Base-by-base conservation (phyloP, 2,329 filamentous ascomycete species). In the Coleophoma crateriformis region DNA sequence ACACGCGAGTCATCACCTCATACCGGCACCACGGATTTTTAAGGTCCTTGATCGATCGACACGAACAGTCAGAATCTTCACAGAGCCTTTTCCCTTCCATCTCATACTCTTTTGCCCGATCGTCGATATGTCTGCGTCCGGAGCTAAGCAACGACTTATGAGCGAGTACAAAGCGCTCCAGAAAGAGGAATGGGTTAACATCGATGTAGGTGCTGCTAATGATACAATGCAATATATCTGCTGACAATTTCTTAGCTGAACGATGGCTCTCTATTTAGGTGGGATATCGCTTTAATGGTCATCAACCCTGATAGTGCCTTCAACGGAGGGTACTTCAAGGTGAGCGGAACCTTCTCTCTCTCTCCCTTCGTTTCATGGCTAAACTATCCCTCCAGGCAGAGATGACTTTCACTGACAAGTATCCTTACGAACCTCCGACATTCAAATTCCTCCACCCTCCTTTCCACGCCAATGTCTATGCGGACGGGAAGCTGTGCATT, bases 151-250 rank as follows among this genome's bases (percentile, higher is more conserved):
- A 62, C 86, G 95, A 46, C 78, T 97, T 49, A 90, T 95, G 87
- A 87, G 87, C 59, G 92, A 97, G 75, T 84, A 89, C 72, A 86
- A 87, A 68, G 77, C 81, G 41, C 78, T 97, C 38, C 77, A 82
- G 48, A 90, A 94, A 68, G 91, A 96, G 76, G 90, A 89, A 67
- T 99, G 92, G 92, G 87, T 95, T 15, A 82, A 92, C 60, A 89
- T 96, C 58, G 87, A 95, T 67, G 88, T 90, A 69, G 54, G 79
- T 63, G 43, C 49, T 45, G n/a, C 12, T 41, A 49, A 19, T 53
- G 50, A 3, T 4, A 37, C 19, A 33, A 39, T 11, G 22, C 27
- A 7, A 37, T 50, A 17, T 19, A 13, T 10, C 22, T 41, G 33
- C 53, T 61, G 45, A 62, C 53, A 33, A 45, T 47, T 6, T 34